Evolutionary conservation across 768 basidiomycete genomes (phyloP).

Genomic region (Pisolithus orientalis): DNA sequence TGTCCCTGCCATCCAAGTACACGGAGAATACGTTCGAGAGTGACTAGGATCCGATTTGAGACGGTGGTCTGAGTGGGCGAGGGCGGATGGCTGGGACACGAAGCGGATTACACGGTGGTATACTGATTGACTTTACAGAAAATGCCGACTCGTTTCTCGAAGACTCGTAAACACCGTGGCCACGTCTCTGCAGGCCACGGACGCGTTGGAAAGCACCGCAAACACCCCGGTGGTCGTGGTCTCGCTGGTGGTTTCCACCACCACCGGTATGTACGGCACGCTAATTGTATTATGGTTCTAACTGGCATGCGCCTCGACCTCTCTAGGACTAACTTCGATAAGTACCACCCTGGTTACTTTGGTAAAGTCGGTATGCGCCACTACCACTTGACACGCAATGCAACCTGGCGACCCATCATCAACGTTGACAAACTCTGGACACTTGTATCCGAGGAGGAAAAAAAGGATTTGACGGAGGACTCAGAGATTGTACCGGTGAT

Average conservation of each 20-base stretch:
- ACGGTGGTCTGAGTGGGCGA: conserved; percentile 26
- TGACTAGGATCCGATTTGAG: conserved; percentile 13
- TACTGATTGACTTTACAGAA: conserved; percentile 29
- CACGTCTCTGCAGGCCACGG: conserved; percentile 99
- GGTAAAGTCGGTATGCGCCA: conserved; percentile 99
- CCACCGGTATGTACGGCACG: conserved; percentile 64
- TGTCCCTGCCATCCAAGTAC: conserved; percentile 11
- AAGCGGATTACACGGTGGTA: conserved; percentile 24
- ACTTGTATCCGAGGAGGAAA: conserved; percentile 82
- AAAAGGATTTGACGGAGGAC: conserved; percentile 62
- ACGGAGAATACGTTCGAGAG: conserved; percentile 5
- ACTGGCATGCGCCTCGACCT: background rate
- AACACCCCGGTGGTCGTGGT: conserved; percentile 99
- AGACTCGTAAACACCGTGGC: conserved; percentile 98
- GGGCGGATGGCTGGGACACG: conserved; percentile 45
- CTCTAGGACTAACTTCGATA: conserved; percentile 89
- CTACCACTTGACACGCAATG: conserved; percentile 92
- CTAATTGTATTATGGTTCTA: background rate
- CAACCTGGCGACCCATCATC: conserved; percentile 90
- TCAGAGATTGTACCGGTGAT: conserved; percentile 93
- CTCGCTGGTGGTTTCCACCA: conserved; percentile 99
- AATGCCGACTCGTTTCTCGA: conserved; percentile 95
- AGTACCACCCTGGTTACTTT: conserved; percentile 99
- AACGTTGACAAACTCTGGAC: conserved; percentile 98
- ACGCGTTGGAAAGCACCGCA: conserved; percentile 99